Evolutionary conservation across 73 alveolate species (phyloP).

Genomic region (Tetrahymena malaccensis): DNA sequence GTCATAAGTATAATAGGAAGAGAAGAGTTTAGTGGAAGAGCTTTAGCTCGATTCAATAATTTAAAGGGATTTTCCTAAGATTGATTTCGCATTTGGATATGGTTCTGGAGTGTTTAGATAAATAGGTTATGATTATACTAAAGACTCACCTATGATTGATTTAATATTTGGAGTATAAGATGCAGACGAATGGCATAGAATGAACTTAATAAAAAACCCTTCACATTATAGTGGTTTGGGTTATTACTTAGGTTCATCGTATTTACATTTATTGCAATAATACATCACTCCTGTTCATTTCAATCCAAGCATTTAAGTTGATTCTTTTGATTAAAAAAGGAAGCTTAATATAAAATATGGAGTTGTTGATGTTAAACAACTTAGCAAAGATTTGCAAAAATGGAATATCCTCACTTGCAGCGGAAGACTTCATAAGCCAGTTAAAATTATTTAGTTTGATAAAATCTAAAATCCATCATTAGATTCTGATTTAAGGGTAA

Average conservation of each 20-base stretch:
- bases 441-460: neutral
- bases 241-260: slow-evolving; percentile 14
- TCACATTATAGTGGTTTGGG: slow-evolving; percentile 17
- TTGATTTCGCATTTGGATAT: slow-evolving; percentile 25
- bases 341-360: slow-evolving; percentile 24
- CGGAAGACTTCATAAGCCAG: slow-evolving; percentile 36
- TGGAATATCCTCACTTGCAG: slow-evolving; percentile 25
- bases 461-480: neutral
- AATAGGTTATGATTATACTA: slow-evolving; percentile 15
- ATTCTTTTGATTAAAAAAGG: neutral
- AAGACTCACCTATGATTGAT: slow-evolving; percentile 28
- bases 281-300: slow-evolving; percentile 32
- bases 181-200: slow-evolving; percentile 22
- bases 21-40: neutral
- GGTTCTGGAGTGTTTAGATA: slow-evolving; percentile 36
- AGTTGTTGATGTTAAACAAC: slow-evolving; percentile 1
- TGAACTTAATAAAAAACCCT: slow-evolving; percentile 2
- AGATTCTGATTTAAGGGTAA: neutral
- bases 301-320: slow-evolving; percentile 14
- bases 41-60: neutral
- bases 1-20: neutral
- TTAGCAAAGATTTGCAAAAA: slow-evolving; percentile 8
- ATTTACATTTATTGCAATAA: neutral
- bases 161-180: slow-evolving; percentile 17
- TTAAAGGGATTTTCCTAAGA: neutral